Conservation (phyloP, 805 yeast genomes). For the Komagataella populi region DNA sequence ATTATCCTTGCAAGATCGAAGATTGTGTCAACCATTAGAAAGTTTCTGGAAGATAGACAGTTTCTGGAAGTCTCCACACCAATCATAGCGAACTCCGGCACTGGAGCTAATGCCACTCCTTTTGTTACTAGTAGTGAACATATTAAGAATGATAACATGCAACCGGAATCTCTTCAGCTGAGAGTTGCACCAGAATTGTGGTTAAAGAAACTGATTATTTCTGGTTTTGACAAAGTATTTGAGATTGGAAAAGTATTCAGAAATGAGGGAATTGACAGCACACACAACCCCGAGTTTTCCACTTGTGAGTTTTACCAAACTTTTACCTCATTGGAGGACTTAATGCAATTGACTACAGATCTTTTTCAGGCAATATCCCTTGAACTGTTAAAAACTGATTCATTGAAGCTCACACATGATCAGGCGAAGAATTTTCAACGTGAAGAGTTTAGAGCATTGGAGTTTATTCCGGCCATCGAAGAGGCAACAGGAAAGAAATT, state of each 20-base stretch:
- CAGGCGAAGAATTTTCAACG: conserved; percentile 1
- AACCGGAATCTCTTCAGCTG: conserved; percentile 30
- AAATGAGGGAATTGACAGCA: conserved; percentile 85
- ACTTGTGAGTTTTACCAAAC: conserved; percentile 81
- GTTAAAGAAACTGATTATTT: conserved; percentile 71
- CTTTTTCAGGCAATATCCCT: conserved; percentile 30
- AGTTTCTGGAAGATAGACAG: conserved; percentile 34
- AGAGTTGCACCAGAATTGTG: conserved; percentile 94
- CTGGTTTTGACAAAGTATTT: conserved; percentile 78
- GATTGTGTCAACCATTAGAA: conserved; percentile 42
- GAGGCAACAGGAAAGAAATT: conserved; percentile 29
- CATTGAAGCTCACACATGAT: background rate
- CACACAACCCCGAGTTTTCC: conserved; percentile 92
- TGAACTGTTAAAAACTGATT: conserved; percentile 11
- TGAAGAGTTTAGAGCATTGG: conserved; percentile 27
- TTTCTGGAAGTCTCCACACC: conserved; percentile 90
- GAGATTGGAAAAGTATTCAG: conserved; percentile 81
- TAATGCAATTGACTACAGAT: conserved; percentile 51
- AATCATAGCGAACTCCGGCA: conserved; percentile 44
- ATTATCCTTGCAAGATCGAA: conserved; percentile 35
- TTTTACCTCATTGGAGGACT: conserved; percentile 48
- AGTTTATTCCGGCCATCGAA: conserved; percentile 58
- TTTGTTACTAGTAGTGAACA: conserved; percentile 39
- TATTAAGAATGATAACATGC: conserved; percentile 15
- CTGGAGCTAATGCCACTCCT: conserved; percentile 92